Percentiles rank a stretch among this genome's conserved stretches.
Evolutionary conservation across 106 monocot species (phyloP).

Genomic region (Allium cepa): DNA sequence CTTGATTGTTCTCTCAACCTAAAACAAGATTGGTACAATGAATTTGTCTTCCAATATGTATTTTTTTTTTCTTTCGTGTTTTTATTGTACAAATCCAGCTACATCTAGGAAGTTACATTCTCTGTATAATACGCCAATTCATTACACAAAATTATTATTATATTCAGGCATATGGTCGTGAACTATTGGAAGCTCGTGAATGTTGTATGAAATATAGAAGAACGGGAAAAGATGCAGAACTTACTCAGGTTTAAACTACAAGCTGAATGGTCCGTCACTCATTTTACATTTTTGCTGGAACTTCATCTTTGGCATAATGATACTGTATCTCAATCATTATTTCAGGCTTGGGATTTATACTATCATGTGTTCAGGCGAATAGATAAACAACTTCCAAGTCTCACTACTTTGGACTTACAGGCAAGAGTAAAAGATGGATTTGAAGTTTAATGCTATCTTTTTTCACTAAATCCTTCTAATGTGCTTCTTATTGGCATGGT

Average conservation of each 20-base stretch:
- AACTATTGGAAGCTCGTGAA: slow-evolving; percentile 84
- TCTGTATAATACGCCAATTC: no score
- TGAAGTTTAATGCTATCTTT: no score
- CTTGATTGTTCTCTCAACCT: no score
- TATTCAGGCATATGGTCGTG: slow-evolving; percentile 85
- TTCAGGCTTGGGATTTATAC: slow-evolving; percentile 99
- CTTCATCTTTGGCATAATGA: not conserved
- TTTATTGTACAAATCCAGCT: no score
- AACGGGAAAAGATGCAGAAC: slow-evolving; percentile 93
- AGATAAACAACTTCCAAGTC: slow-evolving; percentile 95
- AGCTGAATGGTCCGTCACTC: not conserved
- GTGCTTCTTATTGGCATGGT: not conserved
- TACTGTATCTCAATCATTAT: not conserved
- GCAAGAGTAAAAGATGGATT: slow-evolving; percentile 36
- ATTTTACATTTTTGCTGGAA: slow-evolving; percentile 1
- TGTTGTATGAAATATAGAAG: slow-evolving; percentile 81
- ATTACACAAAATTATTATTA: not conserved
- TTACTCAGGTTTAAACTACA: slow-evolving; percentile 59
- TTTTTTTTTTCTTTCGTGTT: no score
- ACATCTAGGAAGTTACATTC: no score
- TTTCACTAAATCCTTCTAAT: slow-evolving; percentile 1
- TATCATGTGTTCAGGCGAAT: slow-evolving; percentile 99
- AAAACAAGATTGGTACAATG: no score
- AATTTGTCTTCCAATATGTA: no score
- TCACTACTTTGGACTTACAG: slow-evolving; percentile 90